phyloP scores from a whole-genome alignment of 2,329 filamentous ascomycete species.

The Pyrenophora tritici-repentis region DNA sequence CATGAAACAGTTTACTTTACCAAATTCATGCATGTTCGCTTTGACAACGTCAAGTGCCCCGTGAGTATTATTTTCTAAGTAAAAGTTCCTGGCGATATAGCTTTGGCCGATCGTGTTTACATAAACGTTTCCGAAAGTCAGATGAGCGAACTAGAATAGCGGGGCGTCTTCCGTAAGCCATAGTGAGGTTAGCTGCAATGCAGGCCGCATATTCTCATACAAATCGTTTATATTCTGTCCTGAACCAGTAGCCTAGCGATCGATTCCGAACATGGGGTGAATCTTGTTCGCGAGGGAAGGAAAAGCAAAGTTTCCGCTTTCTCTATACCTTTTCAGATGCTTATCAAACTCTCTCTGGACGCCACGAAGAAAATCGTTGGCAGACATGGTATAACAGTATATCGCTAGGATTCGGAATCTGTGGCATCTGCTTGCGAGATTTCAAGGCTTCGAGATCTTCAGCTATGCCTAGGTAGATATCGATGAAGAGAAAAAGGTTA shows the following conservation, averaged over 20 bases:
- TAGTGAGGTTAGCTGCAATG: too few species aligned
- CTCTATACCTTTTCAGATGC: background rate
- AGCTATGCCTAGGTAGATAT: too few species aligned
- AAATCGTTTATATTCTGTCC: constrained; percentile 23
- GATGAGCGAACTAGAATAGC: too few species aligned
- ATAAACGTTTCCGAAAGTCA: too few species aligned
- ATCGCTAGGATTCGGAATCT: background rate
- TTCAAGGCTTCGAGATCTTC: too few species aligned
- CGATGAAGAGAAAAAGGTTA: too few species aligned
- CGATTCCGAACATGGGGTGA: constrained; percentile 18
- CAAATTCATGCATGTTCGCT: too few species aligned
- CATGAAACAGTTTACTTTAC: too few species aligned
- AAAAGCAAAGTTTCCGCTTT: background rate
- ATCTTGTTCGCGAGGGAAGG: constrained; percentile 18
- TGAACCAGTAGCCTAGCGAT: constrained; percentile 24
- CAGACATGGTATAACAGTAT: background rate
- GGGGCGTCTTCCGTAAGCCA: too few species aligned
- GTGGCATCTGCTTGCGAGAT: too few species aligned
- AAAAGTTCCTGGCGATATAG: background rate
- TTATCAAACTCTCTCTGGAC: background rate
- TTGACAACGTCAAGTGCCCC: constrained; percentile 10
- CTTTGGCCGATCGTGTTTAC: too few species aligned
- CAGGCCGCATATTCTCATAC: too few species aligned
- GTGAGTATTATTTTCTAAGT: background rate
- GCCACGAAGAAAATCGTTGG: background rate